A percentile compares a stretch with the other conserved stretches of the same genome.
These are phyloP conservation scores for Talaromyces ruber DNA, from an alignment of 495 filamentous ascomycete genomes.

Conservation along the genomic window DNA sequence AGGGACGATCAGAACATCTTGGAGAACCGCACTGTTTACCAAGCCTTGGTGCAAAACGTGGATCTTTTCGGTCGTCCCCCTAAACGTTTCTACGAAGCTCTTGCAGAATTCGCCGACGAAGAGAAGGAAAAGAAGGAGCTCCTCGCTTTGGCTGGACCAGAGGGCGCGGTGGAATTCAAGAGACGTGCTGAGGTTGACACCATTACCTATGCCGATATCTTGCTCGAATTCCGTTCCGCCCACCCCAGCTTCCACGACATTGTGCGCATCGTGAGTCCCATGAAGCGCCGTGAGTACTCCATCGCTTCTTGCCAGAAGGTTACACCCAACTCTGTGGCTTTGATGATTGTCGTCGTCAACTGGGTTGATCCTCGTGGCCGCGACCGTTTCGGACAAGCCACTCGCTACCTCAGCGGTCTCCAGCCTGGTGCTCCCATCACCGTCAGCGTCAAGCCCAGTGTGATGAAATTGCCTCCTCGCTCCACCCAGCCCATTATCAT, in stretches of 20 bases:
- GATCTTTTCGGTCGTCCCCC: slow-evolving; percentile 96
- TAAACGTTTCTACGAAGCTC: slow-evolving; percentile 92
- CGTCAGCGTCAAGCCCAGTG: slow-evolving; percentile 90
- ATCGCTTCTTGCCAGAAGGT: slow-evolving; percentile 95
- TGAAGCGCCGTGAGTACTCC: slow-evolving; percentile 96
- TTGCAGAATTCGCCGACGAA: slow-evolving; percentile 79
- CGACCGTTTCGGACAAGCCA: slow-evolving; percentile 87
- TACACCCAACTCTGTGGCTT: slow-evolving; percentile 72
- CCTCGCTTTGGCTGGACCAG: slow-evolving; percentile 65
- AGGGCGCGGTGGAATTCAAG: slow-evolving; percentile 92
- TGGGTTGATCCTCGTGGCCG: slow-evolving; percentile 87
- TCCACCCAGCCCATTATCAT: slow-evolving; percentile 92
- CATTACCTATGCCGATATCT: slow-evolving; percentile 81
- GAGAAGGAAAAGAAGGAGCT: slow-evolving; percentile 75
- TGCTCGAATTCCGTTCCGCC: slow-evolving; percentile 81
- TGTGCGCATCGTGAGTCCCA: slow-evolving; percentile 74
- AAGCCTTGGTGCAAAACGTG: slow-evolving; percentile 85
- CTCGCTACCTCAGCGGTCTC: slow-evolving; percentile 73
- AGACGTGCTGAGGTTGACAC: slow-evolving; percentile 88
- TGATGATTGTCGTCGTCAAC: slow-evolving; percentile 96
- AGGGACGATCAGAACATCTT: slow-evolving; percentile 68
- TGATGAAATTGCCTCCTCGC: slow-evolving; percentile 88
- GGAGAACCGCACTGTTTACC: slow-evolving; percentile 89
- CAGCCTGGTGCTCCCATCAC: slow-evolving; percentile 68
- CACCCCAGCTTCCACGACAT: slow-evolving; percentile 88